Base-by-base conservation (phyloP, 148 eudicot genomes). In the Vaccinium vitisidaea region DNA sequence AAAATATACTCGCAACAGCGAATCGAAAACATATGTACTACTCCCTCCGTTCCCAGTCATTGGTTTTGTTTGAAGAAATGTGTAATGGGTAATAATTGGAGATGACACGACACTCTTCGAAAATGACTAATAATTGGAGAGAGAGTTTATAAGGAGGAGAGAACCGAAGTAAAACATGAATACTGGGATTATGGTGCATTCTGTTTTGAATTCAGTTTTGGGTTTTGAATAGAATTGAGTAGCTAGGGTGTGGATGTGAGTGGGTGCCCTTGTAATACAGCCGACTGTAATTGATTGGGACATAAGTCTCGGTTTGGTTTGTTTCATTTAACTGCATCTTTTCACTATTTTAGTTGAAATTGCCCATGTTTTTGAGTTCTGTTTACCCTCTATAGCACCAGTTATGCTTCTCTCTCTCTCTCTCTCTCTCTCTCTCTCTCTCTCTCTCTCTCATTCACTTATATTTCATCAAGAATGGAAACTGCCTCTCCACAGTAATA, bases 381-480 rank as follows among this genome's bases (percentile, higher is more conserved):
- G 46, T 5, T 43, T 59, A 21, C 8, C 65, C 65, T 59, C 25
- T 18, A 19, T 59, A 59, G 23, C 65, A 1, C 65, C 65, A 19
- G 65, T 59, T n/a, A 8, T n/a, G 12, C 27, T n/a, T 63, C 70
- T 58, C 61, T 56, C 61, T 61, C 67, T 61, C 67, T 59, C 67
- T n/a, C n/a, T n/a, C n/a, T n/a, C n/a, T n/a, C n/a, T n/a, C n/a
- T 61, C 67, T 61, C 67, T 61, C 69, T 63, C 69, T 63, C 69
- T 63, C 69, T 63, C 69, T n/a, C 69, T n/a, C 69, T n/a, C 27
- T 2, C 69, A 2, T 16, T 0, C 59, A 55, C 59, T 5, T 18
- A 55, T 18, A 56, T 16, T 21, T 59, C 23, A 59, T 59, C 65
- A 59, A 19, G 65, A 59, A 59, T 59, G 65, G 23, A n/a, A 59